Percentiles rank a stretch among this genome's conserved stretches.
These are phyloP conservation scores for Ogataea nitratoaversa DNA, from an alignment of 805 yeast species.

Conservation along the genomic window DNA sequence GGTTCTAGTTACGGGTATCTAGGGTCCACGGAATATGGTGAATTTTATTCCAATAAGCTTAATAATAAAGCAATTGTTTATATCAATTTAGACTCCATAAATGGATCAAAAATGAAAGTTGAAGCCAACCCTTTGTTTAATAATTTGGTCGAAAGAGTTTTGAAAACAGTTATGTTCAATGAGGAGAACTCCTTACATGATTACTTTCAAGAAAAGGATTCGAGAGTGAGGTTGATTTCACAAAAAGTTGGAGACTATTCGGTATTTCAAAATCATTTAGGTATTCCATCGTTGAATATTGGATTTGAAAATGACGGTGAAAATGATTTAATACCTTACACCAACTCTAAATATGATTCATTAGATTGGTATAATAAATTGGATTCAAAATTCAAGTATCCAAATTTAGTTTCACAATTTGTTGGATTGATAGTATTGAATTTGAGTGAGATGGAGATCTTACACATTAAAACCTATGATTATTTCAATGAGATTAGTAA, in stretches of 20 bases:
- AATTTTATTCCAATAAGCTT: slow-evolving; percentile 38
- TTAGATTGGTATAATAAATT: slow-evolving; percentile 48
- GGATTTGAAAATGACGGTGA: slow-evolving; percentile 35
- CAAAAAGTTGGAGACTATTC: slow-evolving; percentile 49
- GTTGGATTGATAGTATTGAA: slow-evolving; percentile 52
- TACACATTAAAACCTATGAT: slow-evolving; percentile 41
- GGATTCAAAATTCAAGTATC: slow-evolving; percentile 45
- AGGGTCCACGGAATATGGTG: slow-evolving; percentile 57
- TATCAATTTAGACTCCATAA: slow-evolving; percentile 49
- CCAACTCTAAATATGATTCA: slow-evolving; percentile 58
- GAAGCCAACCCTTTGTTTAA: slow-evolving; percentile 56
- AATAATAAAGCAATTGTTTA: slow-evolving; percentile 44
- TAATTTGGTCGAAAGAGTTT: slow-evolving; percentile 39
- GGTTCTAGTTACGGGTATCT: slow-evolving; percentile 46
- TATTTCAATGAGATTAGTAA: slow-evolving; percentile 42
- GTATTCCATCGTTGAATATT: slow-evolving; percentile 57
- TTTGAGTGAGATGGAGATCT: slow-evolving; percentile 54
- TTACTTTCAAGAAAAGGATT: slow-evolving; percentile 38
- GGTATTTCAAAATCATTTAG: slow-evolving; percentile 61
- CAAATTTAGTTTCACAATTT: slow-evolving; percentile 55
- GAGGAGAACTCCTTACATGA: slow-evolving; percentile 42
- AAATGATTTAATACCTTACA: slow-evolving; percentile 50
- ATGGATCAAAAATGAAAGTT: slow-evolving; percentile 46
- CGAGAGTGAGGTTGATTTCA: slow-evolving; percentile 39
- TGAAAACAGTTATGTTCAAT: slow-evolving; percentile 41